Conservation (phyloP, 176 grass and related monocot genomes). For the Oryza punctata region DNA sequence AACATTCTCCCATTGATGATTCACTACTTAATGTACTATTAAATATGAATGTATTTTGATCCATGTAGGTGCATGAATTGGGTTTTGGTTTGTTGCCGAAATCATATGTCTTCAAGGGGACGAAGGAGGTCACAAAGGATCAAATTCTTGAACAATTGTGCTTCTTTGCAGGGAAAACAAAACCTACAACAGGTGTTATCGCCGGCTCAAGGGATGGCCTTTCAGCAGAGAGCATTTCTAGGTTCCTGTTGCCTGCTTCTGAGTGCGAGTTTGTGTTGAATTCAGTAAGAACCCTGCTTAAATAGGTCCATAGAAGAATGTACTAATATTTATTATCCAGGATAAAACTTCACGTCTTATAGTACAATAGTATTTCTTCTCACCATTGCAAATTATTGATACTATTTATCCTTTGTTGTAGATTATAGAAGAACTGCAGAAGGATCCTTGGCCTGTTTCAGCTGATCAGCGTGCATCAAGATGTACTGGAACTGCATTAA, state of each 20-base stretch:
- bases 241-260: conserved; percentile 86
- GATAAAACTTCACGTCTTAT: not conserved
- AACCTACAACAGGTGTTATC: conserved; percentile 73
- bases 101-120: conserved; percentile 92
- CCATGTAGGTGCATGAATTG: conserved; percentile 80
- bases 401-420: conserved; percentile 30
- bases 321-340: conserved; percentile 2
- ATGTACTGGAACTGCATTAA: conserved; percentile 81
- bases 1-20: conserved; percentile 4
- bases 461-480: conserved; percentile 76
- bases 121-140: conserved; percentile 86
- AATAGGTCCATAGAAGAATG: conserved; percentile 9
- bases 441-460: conserved; percentile 82
- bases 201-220: conserved; percentile 74
- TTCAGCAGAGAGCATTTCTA: conserved; percentile 71
- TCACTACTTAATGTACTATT: conserved; percentile 20
- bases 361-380: conserved; percentile 13
- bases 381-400: conserved; percentile 20
- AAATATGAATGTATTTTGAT: conserved; percentile 33
- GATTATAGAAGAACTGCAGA: conserved; percentile 93
- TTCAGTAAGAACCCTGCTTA: conserved; percentile 65
- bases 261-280: conserved; percentile 91
- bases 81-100: conserved; percentile 89
- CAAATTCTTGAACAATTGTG: conserved; percentile 94
- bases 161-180: conserved; percentile 74